Evolutionary conservation across 306 rosid genomes (phyloP).

Genomic region (Lagenaria siceraria): DNA sequence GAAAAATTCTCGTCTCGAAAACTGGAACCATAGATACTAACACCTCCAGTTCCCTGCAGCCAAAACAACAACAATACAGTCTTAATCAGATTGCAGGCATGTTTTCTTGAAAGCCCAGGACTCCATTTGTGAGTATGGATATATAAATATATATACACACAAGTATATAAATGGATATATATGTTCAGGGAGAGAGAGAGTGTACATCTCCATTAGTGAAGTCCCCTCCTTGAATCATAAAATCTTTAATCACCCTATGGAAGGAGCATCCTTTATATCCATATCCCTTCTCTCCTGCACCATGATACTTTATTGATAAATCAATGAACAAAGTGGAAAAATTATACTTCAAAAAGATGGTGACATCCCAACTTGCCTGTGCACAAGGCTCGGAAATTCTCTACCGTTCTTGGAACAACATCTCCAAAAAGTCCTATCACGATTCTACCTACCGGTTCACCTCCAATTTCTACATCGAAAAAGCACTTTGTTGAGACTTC

Average conservation of each 20-base stretch:
- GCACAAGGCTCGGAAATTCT: constrained; percentile 82
- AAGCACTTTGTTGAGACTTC: constrained; percentile 66
- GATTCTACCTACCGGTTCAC: constrained; percentile 49
- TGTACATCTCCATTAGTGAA: constrained; percentile 77
- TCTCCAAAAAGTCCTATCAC: constrained; percentile 71
- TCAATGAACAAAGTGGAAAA: constrained; percentile 6
- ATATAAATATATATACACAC: not conserved
- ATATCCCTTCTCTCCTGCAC: constrained; percentile 84
- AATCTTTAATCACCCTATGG: constrained; percentile 83
- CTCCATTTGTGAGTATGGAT: not conserved
- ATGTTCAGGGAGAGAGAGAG: not conserved
- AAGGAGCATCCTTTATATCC: constrained; percentile 88
- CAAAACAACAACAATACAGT: not conserved
- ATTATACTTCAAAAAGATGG: not conserved
- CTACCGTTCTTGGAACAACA: constrained; percentile 64
- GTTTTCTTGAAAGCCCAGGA: not conserved
- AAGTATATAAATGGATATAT: not conserved
- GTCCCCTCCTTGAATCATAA: constrained; percentile 98
- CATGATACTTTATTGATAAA: constrained; percentile 12
- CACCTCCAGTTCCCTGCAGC: constrained; percentile 92
- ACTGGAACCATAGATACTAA: constrained; percentile 69
- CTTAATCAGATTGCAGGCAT: not conserved
- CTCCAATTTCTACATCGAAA: constrained; percentile 73
- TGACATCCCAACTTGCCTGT: constrained; percentile 38
- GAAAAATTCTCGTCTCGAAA: constrained; percentile 71